Evolutionary conservation across 2,329 filamentous ascomycete species (phyloP).

Genomic region (Dothistroma pini): DNA sequence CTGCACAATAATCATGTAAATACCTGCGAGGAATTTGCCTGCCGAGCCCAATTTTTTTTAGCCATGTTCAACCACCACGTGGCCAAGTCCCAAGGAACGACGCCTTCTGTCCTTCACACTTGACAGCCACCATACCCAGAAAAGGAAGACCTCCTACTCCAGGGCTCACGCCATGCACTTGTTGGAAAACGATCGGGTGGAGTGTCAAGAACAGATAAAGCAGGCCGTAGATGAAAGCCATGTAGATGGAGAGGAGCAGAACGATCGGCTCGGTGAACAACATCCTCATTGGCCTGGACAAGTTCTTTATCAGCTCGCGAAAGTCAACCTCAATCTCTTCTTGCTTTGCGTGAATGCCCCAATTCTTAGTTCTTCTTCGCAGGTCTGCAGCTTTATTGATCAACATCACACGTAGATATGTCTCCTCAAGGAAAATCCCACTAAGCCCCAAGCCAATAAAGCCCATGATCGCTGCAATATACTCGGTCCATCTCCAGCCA

Average conservation of each 20-base stretch:
- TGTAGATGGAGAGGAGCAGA: constrained; percentile 45
- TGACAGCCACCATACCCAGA: constrained; percentile 61
- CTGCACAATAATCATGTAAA: constrained; percentile 29
- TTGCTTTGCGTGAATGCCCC: constrained; percentile 54
- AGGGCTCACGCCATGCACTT: constrained; percentile 63
- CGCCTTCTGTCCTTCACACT: no score
- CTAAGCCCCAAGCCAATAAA: constrained; percentile 48
- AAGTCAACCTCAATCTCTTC: constrained; percentile 40
- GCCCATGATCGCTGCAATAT: constrained; percentile 56
- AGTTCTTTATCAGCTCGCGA: constrained; percentile 37
- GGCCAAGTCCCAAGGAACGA: no score
- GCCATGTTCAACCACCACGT: no score
- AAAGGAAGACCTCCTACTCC: constrained; percentile 76
- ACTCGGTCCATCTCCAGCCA: constrained; percentile 51
- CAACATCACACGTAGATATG: constrained; percentile 57
- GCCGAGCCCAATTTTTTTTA: no score
- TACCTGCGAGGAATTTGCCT: constrained; percentile 31
- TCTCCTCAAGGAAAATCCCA: constrained; percentile 54
- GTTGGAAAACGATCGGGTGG: constrained; percentile 75
- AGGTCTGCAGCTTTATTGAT: constrained; percentile 55
- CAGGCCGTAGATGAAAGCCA: constrained; percentile 44
- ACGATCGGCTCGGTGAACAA: constrained; percentile 51
- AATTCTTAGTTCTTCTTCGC: constrained; percentile 54
- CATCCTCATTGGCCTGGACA: constrained; percentile 44
- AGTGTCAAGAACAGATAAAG: constrained; percentile 84